phyloP scores from a whole-genome alignment of 768 basidiomycete species.

The Clavulina sp. region DNA sequence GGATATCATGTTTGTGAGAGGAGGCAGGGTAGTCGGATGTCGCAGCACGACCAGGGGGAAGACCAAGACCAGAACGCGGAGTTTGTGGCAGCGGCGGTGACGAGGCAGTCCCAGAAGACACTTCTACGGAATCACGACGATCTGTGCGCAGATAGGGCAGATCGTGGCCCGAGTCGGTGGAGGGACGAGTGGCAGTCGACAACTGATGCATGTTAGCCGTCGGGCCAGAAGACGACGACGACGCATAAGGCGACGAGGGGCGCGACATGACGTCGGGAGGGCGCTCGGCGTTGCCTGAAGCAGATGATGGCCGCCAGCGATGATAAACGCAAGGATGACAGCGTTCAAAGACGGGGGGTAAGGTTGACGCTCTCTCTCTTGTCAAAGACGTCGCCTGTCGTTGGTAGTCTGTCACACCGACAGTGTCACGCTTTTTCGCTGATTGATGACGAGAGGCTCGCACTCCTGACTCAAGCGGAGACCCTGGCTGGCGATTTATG shows the following conservation, averaged over 20 bases:
- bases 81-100: not conserved
- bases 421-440: too few relatives aligned
- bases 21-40: not conserved
- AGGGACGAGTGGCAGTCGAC: not conserved
- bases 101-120: not conserved
- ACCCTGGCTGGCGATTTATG: too few relatives aligned
- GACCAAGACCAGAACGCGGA: not conserved
- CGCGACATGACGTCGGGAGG: not conserved
- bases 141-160: not conserved
- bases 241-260: conserved; percentile 2
- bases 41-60: not conserved
- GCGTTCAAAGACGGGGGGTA: too few relatives aligned
- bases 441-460: too few relatives aligned
- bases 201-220: too few relatives aligned
- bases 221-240: conserved; percentile 1
- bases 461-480: too few relatives aligned
- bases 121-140: not conserved
- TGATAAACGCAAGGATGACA: too few relatives aligned
- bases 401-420: too few relatives aligned
- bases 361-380: too few relatives aligned
- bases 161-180: conserved; percentile 3
- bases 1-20: not conserved
- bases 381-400: too few relatives aligned
- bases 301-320: too few relatives aligned
- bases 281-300: too few relatives aligned